phyloP scores from a whole-genome alignment of 129 eudicot genomes.

The Logfia minima region DNA sequence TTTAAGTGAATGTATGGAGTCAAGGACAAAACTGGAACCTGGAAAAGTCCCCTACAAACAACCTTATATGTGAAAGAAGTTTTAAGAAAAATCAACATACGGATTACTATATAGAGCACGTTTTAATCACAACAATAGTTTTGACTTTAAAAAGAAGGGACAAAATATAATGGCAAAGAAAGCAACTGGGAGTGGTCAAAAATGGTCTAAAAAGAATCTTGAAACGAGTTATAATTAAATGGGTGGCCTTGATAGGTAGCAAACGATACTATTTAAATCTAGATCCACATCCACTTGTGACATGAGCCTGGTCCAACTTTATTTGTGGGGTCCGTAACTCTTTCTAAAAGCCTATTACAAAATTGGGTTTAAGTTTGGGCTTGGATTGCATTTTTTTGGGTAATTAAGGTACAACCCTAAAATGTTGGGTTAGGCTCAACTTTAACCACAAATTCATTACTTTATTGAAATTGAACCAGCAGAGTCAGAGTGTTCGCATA shows the following conservation, averaged over 20 bases:
- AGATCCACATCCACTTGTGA: constrained; percentile 27
- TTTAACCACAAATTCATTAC: not conserved
- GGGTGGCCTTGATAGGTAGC: constrained; percentile 25
- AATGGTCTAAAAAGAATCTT: constrained; percentile 8
- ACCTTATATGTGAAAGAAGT: not conserved
- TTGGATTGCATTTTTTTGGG: not conserved
- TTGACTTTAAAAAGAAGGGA: constrained; percentile 25
- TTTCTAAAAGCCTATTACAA: not conserved
- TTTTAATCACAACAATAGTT: not conserved
- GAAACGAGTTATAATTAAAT: constrained; percentile 17
- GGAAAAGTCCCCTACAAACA: not conserved
- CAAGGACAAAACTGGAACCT: not conserved
- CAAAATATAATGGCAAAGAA: constrained; percentile 26
- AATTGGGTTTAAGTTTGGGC: constrained; percentile 1
- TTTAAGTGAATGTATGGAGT: not conserved
- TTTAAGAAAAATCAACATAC: not conserved
- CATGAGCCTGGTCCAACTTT: constrained; percentile 1
- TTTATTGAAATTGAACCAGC: not conserved
- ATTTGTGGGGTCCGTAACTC: not conserved
- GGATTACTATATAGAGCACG: constrained; percentile 6
- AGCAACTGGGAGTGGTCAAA: not conserved
- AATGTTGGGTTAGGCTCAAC: not conserved
- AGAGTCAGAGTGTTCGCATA: too few species aligned
- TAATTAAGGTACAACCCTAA: not conserved
- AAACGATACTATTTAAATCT: constrained; percentile 17